Conservation (phyloP, 2,329 filamentous ascomycete genomes). For the Cercospora canescens region DNA sequence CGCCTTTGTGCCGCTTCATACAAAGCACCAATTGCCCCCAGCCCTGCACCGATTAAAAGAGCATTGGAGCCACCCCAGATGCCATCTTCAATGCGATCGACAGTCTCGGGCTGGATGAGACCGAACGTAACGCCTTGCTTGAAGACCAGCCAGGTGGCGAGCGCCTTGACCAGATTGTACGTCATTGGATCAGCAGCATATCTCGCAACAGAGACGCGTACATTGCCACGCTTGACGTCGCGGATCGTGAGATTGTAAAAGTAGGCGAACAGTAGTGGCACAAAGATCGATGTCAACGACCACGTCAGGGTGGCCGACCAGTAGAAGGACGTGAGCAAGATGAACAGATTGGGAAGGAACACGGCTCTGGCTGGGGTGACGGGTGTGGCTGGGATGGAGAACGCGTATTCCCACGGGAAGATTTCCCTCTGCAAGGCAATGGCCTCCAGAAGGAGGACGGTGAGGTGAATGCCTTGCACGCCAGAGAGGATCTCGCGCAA, state of each 20-base stretch:
- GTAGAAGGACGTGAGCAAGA: conserved; percentile 73
- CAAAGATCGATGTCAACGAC: conserved; percentile 65
- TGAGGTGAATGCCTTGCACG: conserved; percentile 68
- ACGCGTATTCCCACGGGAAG: conserved; percentile 69
- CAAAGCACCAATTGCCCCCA: conserved; percentile 68
- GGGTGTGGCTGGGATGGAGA: conserved; percentile 65
- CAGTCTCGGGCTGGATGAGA: conserved; percentile 59
- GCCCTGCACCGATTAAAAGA: conserved; percentile 65
- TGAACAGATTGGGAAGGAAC: conserved; percentile 76
- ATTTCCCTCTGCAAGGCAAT: conserved; percentile 69
- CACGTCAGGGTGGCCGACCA: conserved; percentile 75
- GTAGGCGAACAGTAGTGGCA: conserved; percentile 75
- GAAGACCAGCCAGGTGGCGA: conserved; percentile 81
- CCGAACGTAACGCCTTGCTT: conserved; percentile 65
- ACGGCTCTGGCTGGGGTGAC: conserved; percentile 53
- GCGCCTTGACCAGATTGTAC: conserved; percentile 85
- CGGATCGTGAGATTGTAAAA: conserved; percentile 82
- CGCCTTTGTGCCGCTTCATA: conserved; percentile 73
- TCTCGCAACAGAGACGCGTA: conserved; percentile 43
- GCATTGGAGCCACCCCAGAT: conserved; percentile 73
- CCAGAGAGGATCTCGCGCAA: conserved; percentile 72
- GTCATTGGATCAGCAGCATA: conserved; percentile 79
- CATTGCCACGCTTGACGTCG: conserved; percentile 46
- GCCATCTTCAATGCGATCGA: conserved; percentile 63
- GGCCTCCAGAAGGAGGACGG: conserved; percentile 69